Percentiles rank a stretch among this genome's conserved stretches.
phyloP scores from a whole-genome alignment of 2,329 filamentous ascomycete species.

The Pseudodiploospora longispora region DNA sequence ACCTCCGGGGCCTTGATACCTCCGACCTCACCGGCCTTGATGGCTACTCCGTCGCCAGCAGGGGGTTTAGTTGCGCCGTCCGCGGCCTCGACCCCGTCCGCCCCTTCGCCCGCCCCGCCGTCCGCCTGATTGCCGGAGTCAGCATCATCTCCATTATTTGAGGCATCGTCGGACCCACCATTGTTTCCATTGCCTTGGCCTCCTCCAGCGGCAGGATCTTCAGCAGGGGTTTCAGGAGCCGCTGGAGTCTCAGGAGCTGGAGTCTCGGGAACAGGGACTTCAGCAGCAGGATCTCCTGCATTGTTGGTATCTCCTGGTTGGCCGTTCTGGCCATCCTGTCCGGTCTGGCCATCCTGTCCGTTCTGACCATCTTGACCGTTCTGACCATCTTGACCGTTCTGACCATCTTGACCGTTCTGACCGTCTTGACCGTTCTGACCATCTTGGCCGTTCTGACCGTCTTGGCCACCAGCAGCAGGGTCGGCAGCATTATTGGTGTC shows the following conservation, averaged over 20 bases:
- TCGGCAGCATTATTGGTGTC: constrained; percentile 1
- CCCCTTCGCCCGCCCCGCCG: constrained; percentile 1
- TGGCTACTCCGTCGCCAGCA: constrained; percentile 19
- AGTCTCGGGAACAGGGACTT: background rate
- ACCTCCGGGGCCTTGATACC: constrained; percentile 45
- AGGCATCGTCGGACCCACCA: background rate
- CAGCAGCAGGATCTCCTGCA: background rate
- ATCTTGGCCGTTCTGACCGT: constrained; percentile 4
- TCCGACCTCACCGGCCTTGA: constrained; percentile 32
- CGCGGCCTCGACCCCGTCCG: constrained; percentile 8
- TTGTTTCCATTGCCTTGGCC: constrained; percentile 3
- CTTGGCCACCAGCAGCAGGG: background rate
- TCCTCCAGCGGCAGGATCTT: constrained; percentile 3
- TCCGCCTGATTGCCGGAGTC: constrained; percentile 2
- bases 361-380: constrained; percentile 1
- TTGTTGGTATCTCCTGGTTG: background rate
- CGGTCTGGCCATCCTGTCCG: background rate
- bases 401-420: background rate
- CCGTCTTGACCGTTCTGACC: constrained; percentile 2
- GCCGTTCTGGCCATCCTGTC: background rate
- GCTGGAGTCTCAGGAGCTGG: constrained; percentile 4
- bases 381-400: background rate
- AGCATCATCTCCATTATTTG: constrained; percentile 4
- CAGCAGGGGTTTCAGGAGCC: constrained; percentile 7
- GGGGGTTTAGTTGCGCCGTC: constrained; percentile 8